Conservation (phyloP, 83 land plant genomes). For the Picea mariana region DNA sequence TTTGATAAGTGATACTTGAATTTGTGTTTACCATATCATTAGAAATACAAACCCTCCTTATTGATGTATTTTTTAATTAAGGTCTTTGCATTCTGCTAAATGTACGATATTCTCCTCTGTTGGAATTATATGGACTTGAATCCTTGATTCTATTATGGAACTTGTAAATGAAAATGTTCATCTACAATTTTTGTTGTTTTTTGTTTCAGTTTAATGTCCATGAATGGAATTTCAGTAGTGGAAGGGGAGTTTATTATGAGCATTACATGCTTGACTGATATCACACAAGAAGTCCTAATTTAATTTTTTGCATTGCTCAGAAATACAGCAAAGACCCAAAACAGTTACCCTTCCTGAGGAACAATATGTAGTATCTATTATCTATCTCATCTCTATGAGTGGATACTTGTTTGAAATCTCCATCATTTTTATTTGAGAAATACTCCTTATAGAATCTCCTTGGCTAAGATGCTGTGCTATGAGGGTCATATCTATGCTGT, state of each 20-base stretch:
- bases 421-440: background rate
- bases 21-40: background rate
- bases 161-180: background rate
- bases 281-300: background rate
- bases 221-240: background rate
- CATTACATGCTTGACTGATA: background rate
- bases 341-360: too few species aligned
- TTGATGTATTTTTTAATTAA: background rate
- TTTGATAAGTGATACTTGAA: background rate
- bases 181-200: background rate
- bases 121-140: background rate
- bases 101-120: background rate
- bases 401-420: background rate
- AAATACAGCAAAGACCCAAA: too few species aligned
- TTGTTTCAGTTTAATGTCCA: background rate
- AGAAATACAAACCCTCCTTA: background rate
- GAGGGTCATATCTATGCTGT: too few species aligned
- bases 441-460: too few species aligned
- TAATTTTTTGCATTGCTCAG: too few species aligned
- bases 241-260: background rate
- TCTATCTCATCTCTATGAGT: too few species aligned
- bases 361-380: too few species aligned
- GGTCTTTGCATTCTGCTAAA: background rate
- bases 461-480: too few species aligned
- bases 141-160: background rate